phyloP scores from a whole-genome alignment of 768 basidiomycete species.

The Roridomyces roridus region DNA sequence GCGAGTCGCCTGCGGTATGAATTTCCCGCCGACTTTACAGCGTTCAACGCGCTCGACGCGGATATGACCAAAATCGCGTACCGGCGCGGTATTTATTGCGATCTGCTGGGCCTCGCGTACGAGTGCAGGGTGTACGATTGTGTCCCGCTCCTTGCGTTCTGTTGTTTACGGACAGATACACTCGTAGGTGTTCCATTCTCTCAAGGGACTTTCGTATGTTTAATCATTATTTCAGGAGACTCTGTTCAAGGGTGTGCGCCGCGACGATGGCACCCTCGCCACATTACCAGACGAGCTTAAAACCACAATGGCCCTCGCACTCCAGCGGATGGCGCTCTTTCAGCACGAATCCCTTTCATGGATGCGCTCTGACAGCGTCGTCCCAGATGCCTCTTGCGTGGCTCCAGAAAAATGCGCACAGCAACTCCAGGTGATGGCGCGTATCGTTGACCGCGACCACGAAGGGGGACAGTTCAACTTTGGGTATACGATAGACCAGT shows the following conservation, averaged over 20 bases:
- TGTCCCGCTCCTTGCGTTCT: constrained; percentile 4
- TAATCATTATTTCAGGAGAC: no score
- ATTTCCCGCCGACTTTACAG: neutral
- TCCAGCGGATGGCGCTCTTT: constrained; percentile 4
- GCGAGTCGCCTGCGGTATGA: neutral
- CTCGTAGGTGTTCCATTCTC: neutral
- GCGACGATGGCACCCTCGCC: constrained; percentile 1
- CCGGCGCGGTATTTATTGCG: constrained; percentile 1
- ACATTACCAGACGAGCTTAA: constrained; percentile 3
- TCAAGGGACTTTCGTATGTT: no score
- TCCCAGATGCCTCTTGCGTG: neutral
- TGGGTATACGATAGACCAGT: constrained; percentile 9
- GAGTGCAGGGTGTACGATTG: constrained; percentile 8
- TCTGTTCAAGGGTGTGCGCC: neutral
- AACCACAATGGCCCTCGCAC: neutral
- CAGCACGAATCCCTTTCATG: neutral
- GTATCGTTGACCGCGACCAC: constrained; percentile 6
- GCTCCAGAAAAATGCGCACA: neutral
- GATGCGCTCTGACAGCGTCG: neutral
- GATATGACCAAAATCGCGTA: constrained; percentile 1
- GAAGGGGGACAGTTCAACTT: constrained; percentile 2
- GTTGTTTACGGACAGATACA: neutral
- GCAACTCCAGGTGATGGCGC: constrained; percentile 1
- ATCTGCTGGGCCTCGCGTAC: constrained; percentile 6
- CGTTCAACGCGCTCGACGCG: neutral